Base-by-base conservation (phyloP, 805 yeast genomes). In the Kazachstania africana region DNA sequence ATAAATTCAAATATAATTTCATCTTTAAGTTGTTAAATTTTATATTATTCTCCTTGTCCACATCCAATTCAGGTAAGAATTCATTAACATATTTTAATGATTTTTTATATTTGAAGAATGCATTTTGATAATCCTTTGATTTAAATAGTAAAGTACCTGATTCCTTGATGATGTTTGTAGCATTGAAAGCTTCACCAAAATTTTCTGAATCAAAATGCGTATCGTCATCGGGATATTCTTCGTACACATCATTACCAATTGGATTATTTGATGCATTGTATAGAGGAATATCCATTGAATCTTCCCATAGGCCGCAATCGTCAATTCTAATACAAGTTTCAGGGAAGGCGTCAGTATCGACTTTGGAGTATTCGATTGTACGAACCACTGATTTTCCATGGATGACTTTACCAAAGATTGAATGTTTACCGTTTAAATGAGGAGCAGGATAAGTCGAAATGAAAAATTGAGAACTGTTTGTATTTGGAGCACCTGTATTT, bases 221-320 rank as follows among this genome's bases (percentile, higher is more conserved):
- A 42, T 79, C 83, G 50, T 81, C 93, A 37, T 75, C 85, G 0
- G 91, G 93, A 42, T 64, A 72, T 50, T 80, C 91, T 53, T 80
- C 91, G 44, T 66, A 81, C 0, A 70, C 50, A 44, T 81, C 93
- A 6, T 82, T 83, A 1, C 78, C 84, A 6, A 74, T 60, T 0
- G 57, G 46, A 36, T 69, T 70, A 42, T 72, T 71, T 29, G 78
- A 68, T 0, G 85, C 81, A 43, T 75, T 74, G 43, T 45, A 69
- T 2, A 76, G 62, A 0, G 88, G 88, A 3, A 75, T 50, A 0
- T 50, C 63, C 60, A 69, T 66, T 0, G 52, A 51, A 6, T 62
- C 65, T 5, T 53, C 39, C 87, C 88, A 81, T 23, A 44, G 56
- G 1, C 91, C 93, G 55, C 82, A 72, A 26, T 68, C 66, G 2